Evolutionary conservation across 169 alveolate genomes (phyloP), one percentile per base, ranked within the genome.

Genomic region (Eimeria falciformis): DNA sequence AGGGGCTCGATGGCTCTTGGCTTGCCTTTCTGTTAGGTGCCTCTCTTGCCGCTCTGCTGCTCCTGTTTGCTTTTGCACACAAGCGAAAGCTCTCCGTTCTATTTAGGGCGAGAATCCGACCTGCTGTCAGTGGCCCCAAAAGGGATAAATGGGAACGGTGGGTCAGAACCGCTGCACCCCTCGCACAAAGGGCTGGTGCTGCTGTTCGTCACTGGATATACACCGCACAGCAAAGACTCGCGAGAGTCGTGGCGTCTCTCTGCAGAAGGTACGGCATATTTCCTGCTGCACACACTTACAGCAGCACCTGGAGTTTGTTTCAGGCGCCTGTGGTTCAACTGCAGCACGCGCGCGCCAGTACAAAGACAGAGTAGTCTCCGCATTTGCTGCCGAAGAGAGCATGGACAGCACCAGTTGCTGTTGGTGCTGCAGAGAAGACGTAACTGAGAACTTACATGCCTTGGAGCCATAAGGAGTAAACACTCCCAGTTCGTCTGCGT

Each of bases 11-110:
- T 18, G 55, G 58, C 58, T 40, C 58, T 7, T 73, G 83, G 55
- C 43, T 17, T 0, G 55, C 58, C 17, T n/a, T 33, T 37, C 17
- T 73, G 58, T 21, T 73, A 27, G 83, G 83, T 53, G 83, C 58
- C 27, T 73, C 83, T 11, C 21, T 73, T 43, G 83, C 83, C 40
- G 83, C 83, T 9, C 33, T 73, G 83, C 83, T 73, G 83, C 58
- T 73, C 62, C 83, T 73, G 29, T 45, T 73, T 21, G 55, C 58
- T 3, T 73, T 37, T 21, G 27, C 43, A 9, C 83, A 45, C 55
- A 73, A 73, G 83, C 83, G 83, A 29, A 73, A 40, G 58, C 58
- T 73, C 27, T 33, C 58, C 43, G 83, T 56, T n/a, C 43, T 12
- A n/a, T 37, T 37, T 12, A 73, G 17, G 83, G 62, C 33, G 33